Evolutionary conservation across 192 early-diverging fungal species (phyloP).

Genomic region (Backusella macrospora): DNA sequence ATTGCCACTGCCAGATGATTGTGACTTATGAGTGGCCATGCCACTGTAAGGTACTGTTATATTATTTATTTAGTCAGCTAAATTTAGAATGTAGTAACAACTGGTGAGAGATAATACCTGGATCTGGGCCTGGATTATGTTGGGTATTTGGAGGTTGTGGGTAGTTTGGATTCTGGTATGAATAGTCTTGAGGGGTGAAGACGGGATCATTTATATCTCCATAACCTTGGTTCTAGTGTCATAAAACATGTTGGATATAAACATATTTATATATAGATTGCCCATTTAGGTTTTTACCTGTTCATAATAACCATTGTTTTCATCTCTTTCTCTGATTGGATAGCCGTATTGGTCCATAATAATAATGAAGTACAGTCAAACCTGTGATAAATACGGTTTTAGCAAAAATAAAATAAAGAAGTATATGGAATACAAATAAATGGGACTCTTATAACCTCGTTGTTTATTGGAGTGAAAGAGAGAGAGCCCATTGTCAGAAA

Average conservation of each 20-base stretch:
- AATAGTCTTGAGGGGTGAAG: constrained; percentile 5
- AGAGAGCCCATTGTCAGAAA: too few species aligned
- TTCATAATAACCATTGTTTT: background rate
- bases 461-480: too few species aligned
- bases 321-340: background rate
- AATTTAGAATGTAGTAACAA: background rate
- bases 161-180: constrained; percentile 18
- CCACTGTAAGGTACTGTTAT: constrained; percentile 4
- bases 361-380: too few species aligned
- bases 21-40: constrained; percentile 6
- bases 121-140: constrained; percentile 27
- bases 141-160: constrained; percentile 29
- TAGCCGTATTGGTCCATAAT: constrained; percentile 8
- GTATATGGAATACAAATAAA: too few species aligned
- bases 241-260: background rate
- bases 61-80: background rate
- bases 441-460: too few species aligned
- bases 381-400: too few species aligned
- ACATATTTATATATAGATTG: background rate
- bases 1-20: background rate
- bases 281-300: background rate
- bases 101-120: background rate
- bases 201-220: constrained; percentile 10
- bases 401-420: too few species aligned
- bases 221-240: background rate